phyloP scores from a whole-genome alignment of 1,284 basidiomycete species.

The Wallemia hederae region DNA sequence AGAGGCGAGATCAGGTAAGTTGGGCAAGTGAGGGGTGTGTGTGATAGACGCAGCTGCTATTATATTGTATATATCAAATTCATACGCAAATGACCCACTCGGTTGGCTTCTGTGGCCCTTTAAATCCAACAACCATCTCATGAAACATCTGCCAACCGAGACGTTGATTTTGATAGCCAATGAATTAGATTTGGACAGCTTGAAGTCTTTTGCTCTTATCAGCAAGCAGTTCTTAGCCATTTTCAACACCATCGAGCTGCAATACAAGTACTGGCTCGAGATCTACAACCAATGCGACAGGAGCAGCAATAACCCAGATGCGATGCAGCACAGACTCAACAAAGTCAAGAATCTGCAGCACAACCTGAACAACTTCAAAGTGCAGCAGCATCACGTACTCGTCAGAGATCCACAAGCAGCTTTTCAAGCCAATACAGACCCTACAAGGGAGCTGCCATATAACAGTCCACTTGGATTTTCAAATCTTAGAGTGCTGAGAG shows the following conservation, averaged over 20 bases:
- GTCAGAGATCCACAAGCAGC: not conserved
- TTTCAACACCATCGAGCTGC: not conserved
- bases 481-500: not conserved
- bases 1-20: too few relatives aligned
- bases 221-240: not conserved
- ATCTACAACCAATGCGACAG: not conserved
- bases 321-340: not conserved
- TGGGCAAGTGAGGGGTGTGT: not conserved
- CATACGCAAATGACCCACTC: too few relatives aligned
- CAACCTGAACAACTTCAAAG: not conserved
- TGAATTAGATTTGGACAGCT: not conserved
- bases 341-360: not conserved
- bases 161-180: not conserved
- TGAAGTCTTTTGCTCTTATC: not conserved
- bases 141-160: not conserved
- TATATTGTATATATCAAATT: not conserved
- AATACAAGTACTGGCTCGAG: not conserved
- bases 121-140: too few relatives aligned
- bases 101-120: too few relatives aligned
- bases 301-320: not conserved
- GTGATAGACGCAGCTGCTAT: not conserved
- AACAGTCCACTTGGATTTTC: not conserved
- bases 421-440: not conserved
- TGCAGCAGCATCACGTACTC: not conserved
- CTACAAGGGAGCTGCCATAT: not conserved